Conservation (phyloP, 2,329 filamentous ascomycete genomes). For the Alternaria gaisen region DNA sequence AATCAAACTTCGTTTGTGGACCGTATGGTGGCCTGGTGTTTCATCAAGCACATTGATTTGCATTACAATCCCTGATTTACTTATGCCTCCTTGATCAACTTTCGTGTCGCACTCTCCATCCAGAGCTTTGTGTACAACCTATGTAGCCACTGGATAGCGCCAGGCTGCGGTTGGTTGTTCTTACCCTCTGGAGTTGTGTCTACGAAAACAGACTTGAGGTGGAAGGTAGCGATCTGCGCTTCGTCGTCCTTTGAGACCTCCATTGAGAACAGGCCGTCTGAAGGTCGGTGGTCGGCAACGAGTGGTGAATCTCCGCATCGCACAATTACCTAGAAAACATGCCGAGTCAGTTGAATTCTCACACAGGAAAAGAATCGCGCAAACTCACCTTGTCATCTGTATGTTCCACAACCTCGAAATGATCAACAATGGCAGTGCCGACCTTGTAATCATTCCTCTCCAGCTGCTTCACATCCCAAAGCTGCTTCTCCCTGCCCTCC, state of each 20-base stretch:
- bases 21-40: no score
- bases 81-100: constrained; percentile 38
- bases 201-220: constrained; percentile 52
- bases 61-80: not conserved
- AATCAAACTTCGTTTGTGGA: no score
- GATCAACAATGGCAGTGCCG: constrained; percentile 51
- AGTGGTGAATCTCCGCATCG: constrained; percentile 51
- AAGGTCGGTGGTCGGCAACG: constrained; percentile 38
- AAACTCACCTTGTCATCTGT: constrained; percentile 45
- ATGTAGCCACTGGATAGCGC: constrained; percentile 44
- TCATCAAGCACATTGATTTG: not conserved
- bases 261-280: constrained; percentile 52
- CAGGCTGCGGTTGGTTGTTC: constrained; percentile 36
- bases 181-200: constrained; percentile 50
- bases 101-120: constrained; percentile 54
- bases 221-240: constrained; percentile 48
- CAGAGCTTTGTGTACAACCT: constrained; percentile 52
- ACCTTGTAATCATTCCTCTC: constrained; percentile 44
- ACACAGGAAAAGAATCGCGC: not conserved
- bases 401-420: constrained; percentile 54
- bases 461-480: constrained; percentile 50
- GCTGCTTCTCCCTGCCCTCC: constrained; percentile 39
- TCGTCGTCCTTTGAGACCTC: constrained; percentile 51
- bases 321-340: constrained; percentile 41
- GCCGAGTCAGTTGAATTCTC: constrained; percentile 13